These are phyloP conservation scores for Suillus discolor DNA, from an alignment of 768 basidiomycete genomes.

Conservation along the genomic window DNA sequence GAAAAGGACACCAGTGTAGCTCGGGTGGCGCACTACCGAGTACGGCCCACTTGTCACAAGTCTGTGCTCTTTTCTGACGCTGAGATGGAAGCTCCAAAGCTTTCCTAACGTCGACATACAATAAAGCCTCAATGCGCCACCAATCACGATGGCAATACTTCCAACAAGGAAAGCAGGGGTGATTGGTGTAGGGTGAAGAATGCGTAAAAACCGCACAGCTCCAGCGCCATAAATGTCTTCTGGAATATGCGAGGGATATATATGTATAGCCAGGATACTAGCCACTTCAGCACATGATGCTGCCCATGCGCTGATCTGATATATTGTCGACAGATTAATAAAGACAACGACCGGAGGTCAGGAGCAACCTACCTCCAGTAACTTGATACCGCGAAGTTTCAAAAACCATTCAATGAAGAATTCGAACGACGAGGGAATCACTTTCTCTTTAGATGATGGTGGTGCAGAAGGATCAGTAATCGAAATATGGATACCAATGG, in stretches of 20 bases:
- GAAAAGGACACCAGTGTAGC: constrained; percentile 24
- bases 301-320: neutral
- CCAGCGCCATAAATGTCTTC: neutral
- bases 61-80: constrained; percentile 23
- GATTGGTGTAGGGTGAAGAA: neutral
- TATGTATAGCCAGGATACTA: neutral
- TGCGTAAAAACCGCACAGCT: neutral
- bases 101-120: constrained; percentile 28
- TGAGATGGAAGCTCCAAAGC: constrained; percentile 31
- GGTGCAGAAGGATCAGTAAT: constrained; percentile 24
- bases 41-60: constrained; percentile 34
- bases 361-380: no score
- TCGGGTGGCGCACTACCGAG: constrained; percentile 30
- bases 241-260: neutral
- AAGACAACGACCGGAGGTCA: neutral
- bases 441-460: constrained; percentile 20
- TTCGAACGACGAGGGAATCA: neutral
- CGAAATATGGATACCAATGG: constrained; percentile 27
- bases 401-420: neutral
- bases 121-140: constrained; percentile 23
- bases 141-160: constrained; percentile 16
- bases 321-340: neutral
- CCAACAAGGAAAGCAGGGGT: constrained; percentile 20
- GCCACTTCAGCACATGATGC: constrained; percentile 1
- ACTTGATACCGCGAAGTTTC: no score